Conservation (phyloP, 306 rosid genomes). For the Cucurbita moschata region DNA sequence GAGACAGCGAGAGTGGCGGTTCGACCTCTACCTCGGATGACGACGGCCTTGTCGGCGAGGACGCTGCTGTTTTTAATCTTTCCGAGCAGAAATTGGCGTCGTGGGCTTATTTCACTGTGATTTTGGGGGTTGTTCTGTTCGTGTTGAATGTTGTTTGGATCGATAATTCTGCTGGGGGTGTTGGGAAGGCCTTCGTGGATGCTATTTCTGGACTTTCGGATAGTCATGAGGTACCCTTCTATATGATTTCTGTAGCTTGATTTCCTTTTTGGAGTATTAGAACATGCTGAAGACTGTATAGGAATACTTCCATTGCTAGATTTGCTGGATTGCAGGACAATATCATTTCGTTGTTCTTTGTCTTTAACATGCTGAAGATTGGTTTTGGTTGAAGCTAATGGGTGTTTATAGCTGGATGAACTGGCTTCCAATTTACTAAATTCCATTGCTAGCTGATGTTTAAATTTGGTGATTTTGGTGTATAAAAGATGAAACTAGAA, state of each 20-base stretch:
- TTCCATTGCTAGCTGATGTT: no score
- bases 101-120: constrained; percentile 44
- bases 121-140: constrained; percentile 56
- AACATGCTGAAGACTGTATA: background rate
- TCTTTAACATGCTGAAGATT: no score
- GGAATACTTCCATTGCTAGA: background rate
- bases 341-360: no score
- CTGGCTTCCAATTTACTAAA: no score
- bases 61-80: constrained; percentile 52
- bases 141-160: constrained; percentile 58
- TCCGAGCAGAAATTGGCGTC: constrained; percentile 55
- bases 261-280: background rate
- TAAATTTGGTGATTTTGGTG: no score
- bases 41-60: constrained; percentile 41
- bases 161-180: constrained; percentile 64
- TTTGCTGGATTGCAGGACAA: background rate
- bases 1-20: constrained; percentile 10
- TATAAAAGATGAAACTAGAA: background rate
- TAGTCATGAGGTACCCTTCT: constrained; percentile 42
- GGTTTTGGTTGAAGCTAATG: no score
- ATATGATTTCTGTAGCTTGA: background rate
- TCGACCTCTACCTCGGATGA: constrained; percentile 6
- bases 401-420: no score
- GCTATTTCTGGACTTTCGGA: constrained; percentile 52
- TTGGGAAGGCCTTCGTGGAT: constrained; percentile 50